Percentiles rank a stretch among this genome's conserved stretches.
phyloP scores from a whole-genome alignment of 1,284 basidiomycete genomes.

The Mycosarcoma mackinlayi region DNA sequence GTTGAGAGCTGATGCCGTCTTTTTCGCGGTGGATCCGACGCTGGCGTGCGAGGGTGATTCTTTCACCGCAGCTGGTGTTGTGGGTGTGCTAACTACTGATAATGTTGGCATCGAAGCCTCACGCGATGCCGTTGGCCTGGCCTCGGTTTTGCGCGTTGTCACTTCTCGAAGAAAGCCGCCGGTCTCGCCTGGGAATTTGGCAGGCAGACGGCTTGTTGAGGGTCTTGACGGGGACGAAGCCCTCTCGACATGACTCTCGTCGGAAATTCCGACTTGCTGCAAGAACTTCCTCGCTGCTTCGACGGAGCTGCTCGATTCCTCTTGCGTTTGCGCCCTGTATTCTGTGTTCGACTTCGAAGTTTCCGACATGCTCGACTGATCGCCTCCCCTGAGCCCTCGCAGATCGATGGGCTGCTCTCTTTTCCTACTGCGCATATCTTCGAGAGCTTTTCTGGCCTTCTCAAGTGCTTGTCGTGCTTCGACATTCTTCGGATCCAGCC shows the following conservation, averaged over 20 bases:
- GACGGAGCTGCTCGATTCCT: slow-evolving; percentile 22
- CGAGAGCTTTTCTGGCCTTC: slow-evolving; percentile 9
- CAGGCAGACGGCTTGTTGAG: slow-evolving; percentile 11
- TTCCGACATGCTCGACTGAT: not conserved
- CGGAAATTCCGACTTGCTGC: slow-evolving; percentile 35
- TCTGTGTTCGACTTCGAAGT: not conserved
- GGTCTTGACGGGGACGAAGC: not conserved
- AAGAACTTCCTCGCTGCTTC: slow-evolving; percentile 40
- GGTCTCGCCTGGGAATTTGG: slow-evolving; percentile 37
- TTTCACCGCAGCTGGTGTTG: not conserved
- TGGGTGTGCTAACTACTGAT: not conserved
- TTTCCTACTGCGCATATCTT: not conserved
- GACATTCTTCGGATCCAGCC: slow-evolving; percentile 19
- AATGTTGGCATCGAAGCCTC: not conserved
- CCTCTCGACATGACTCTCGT: not conserved
- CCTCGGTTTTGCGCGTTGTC: slow-evolving; percentile 24
- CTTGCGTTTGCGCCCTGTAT: not conserved
- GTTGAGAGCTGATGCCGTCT: slow-evolving; percentile 38
- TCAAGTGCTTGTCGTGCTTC: slow-evolving; percentile 24
- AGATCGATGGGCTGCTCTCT: slow-evolving; percentile 18
- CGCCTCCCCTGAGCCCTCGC: not conserved
- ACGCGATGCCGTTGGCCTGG: not conserved
- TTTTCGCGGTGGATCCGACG: slow-evolving; percentile 5
- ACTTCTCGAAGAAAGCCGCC: slow-evolving; percentile 37
- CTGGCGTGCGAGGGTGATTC: not conserved